These are phyloP conservation scores for Friedmanniomyces endolithicus DNA, from an alignment of 495 filamentous ascomycete species.

Conservation along the genomic window DNA sequence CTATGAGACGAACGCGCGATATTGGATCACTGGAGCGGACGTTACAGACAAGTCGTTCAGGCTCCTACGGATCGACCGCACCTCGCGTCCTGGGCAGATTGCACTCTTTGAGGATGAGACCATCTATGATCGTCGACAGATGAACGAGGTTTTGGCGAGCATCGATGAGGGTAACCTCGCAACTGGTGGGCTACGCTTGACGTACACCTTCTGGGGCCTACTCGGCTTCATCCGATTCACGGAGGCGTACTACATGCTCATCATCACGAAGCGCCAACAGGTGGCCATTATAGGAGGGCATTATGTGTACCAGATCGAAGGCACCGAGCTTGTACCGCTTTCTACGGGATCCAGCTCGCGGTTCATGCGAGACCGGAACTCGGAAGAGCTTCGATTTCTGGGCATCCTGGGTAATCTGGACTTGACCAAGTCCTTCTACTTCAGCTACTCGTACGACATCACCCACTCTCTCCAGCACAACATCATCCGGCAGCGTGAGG, in stretches of 20 bases:
- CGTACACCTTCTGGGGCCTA: conserved; percentile 84
- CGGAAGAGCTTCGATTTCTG: conserved; percentile 81
- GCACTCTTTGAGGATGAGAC: conserved; percentile 86
- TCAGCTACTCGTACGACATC: conserved; percentile 96
- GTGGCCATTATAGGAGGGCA: conserved; percentile 94
- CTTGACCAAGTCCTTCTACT: conserved; percentile 83
- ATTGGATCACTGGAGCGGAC: conserved; percentile 88
- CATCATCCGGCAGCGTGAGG: conserved; percentile 66
- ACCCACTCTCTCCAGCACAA: conserved; percentile 88
- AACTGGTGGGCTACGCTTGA: conserved; percentile 80
- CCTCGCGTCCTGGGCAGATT: conserved; percentile 65
- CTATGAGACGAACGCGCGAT: conserved; percentile 85
- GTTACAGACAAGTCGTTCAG: conserved; percentile 75
- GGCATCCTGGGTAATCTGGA: conserved; percentile 84
- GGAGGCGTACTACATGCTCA: conserved; percentile 90
- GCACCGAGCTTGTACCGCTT: conserved; percentile 83
- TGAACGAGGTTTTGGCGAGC: conserved; percentile 80
- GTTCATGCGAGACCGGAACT: conserved; percentile 65
- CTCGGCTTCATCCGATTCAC: conserved; percentile 94
- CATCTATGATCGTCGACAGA: conserved; percentile 83
- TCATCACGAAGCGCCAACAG: conserved; percentile 90
- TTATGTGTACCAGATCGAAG: conserved; percentile 89
- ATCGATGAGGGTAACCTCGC: conserved; percentile 93
- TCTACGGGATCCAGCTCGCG: conserved; percentile 50
- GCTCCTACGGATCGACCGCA: conserved; percentile 89